Percentiles rank a stretch among this genome's conserved stretches.
Evolutionary conservation across 345 rosid species (phyloP).

Genomic region (Lepidium aucheri): DNA sequence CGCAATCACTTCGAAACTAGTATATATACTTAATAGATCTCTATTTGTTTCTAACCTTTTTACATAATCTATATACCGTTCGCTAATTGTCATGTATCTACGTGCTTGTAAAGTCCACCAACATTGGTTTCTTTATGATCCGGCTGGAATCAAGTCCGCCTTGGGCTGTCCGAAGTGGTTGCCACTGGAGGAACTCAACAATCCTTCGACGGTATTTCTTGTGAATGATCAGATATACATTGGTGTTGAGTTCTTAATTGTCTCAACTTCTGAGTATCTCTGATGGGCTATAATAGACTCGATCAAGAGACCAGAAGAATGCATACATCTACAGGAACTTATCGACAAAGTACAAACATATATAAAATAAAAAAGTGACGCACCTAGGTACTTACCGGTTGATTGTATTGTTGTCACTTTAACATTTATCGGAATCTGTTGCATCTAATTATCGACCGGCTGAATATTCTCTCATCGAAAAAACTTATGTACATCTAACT

Average conservation of each 20-base stretch:
- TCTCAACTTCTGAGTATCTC: background rate
- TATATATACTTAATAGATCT: background rate
- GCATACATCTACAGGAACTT: background rate
- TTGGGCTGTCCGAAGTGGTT: background rate
- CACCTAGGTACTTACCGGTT: background rate
- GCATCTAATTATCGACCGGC: background rate
- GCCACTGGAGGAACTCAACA: too few relatives aligned
- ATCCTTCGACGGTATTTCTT: background rate
- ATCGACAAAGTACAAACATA: background rate
- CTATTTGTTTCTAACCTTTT: background rate
- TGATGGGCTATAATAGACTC: background rate
- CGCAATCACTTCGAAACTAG: background rate
- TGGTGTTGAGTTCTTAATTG: constrained; percentile 2
- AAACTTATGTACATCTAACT: background rate
- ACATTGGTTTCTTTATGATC: background rate
- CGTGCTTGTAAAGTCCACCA: background rate
- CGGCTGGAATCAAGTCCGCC: background rate
- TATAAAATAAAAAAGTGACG: background rate
- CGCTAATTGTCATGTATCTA: background rate
- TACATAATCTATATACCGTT: background rate
- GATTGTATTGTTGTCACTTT: background rate
- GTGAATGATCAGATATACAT: background rate
- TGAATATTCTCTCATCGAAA: background rate
- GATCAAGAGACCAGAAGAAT: background rate
- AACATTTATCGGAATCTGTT: background rate